Percentiles rank a stretch among this genome's conserved stretches.
Conservation (phyloP, 495 filamentous ascomycete species). For the Penicillium malachiteum region DNA sequence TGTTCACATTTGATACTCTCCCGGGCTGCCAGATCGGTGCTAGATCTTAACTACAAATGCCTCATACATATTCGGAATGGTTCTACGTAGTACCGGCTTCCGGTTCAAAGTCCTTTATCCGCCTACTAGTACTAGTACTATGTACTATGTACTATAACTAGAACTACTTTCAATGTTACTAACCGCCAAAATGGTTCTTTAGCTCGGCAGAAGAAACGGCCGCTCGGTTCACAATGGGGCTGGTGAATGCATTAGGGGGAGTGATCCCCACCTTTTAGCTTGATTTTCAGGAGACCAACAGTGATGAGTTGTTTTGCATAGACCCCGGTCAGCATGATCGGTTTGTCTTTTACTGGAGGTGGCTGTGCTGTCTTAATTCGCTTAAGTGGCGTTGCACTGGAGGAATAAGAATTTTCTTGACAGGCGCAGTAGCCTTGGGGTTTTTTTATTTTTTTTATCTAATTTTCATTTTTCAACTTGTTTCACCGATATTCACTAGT, state of each 20-base stretch:
- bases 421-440: slow-evolving; percentile 16
- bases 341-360: slow-evolving; percentile 18
- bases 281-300: not conserved
- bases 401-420: slow-evolving; percentile 8
- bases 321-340: not conserved
- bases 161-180: no score
- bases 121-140: not conserved
- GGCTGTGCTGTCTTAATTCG: slow-evolving; percentile 22
- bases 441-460: not conserved
- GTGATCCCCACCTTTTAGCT: not conserved
- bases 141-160: not conserved
- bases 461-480: not conserved
- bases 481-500: not conserved
- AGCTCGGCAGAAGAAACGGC: slow-evolving; percentile 2
- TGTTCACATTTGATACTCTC: not conserved
- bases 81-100: not conserved
- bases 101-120: not conserved
- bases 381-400: slow-evolving; percentile 18
- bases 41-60: slow-evolving; percentile 25
- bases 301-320: not conserved
- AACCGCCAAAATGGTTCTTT: not conserved
- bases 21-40: slow-evolving; percentile 26
- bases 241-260: slow-evolving; percentile 12
- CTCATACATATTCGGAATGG: slow-evolving; percentile 22
- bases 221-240: slow-evolving; percentile 24